phyloP scores from a whole-genome alignment of 2,329 filamentous ascomycete species.

The Trichoderma sp. region DNA sequence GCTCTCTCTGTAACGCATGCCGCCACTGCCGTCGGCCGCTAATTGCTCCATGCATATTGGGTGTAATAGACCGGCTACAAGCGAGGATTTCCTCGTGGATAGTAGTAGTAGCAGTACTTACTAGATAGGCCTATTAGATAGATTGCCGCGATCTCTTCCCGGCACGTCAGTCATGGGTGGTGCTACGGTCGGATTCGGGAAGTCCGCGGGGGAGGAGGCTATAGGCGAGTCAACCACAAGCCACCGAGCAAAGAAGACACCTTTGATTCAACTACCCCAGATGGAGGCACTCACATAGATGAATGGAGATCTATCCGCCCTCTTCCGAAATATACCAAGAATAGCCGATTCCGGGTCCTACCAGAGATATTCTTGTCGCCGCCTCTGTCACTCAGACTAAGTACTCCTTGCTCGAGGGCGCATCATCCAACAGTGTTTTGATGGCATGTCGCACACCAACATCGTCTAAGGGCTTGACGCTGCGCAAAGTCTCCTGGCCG shows the following conservation, averaged over 20 bases:
- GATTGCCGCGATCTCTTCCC: not conserved
- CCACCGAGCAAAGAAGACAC: not conserved
- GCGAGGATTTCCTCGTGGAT: not conserved
- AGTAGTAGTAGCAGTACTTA: not conserved
- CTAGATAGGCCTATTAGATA: too few relatives aligned
- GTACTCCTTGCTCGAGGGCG: not conserved
- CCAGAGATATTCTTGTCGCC: not conserved
- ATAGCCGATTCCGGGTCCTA: conserved; percentile 17
- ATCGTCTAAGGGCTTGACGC: not conserved
- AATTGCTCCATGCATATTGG: not conserved
- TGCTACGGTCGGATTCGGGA: conserved; percentile 2
- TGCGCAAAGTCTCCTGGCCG: not conserved
- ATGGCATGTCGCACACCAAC: not conserved
- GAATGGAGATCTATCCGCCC: not conserved
- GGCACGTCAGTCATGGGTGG: not conserved
- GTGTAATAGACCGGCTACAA: not conserved
- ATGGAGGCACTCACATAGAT: not conserved
- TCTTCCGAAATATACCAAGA: not conserved
- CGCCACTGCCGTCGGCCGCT: not conserved
- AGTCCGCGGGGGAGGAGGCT: conserved; percentile 8
- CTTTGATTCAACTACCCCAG: not conserved
- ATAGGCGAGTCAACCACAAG: not conserved
- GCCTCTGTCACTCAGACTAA: not conserved
- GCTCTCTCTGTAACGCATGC: not conserved
- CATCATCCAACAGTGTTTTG: not conserved